Evolutionary conservation across 345 rosid genomes (phyloP).

Genomic region (Ricinus communis): DNA sequence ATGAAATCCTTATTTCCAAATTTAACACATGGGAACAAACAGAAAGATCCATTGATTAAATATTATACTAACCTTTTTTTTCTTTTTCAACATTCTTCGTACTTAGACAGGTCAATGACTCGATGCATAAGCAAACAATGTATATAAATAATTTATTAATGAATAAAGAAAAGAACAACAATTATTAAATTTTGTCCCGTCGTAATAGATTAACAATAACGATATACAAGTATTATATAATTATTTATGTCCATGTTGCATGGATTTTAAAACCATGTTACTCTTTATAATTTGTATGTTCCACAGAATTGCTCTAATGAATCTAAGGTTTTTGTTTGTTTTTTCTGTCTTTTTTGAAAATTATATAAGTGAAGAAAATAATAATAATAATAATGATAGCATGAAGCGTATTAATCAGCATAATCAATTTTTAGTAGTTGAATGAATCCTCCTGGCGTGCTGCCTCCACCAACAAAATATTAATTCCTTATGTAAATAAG

Average conservation of each 20-base stretch:
- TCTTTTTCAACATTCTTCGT: not conserved
- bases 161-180: not conserved
- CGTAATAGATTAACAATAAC: not conserved
- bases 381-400: not conserved
- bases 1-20: too few relatives aligned
- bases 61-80: not conserved
- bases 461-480: not conserved
- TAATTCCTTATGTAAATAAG: too few relatives aligned
- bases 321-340: too few relatives aligned
- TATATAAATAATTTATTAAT: not conserved
- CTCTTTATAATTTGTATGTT: not conserved
- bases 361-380: too few relatives aligned
- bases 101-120: not conserved
- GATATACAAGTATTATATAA: not conserved
- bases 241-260: not conserved
- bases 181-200: not conserved
- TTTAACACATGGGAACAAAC: not conserved
- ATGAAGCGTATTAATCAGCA: not conserved
- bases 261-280: not conserved
- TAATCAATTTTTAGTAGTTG: not conserved
- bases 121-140: not conserved
- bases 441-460: constrained; percentile 4
- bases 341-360: too few relatives aligned
- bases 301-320: not conserved
- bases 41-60: not conserved